Conservation (phyloP, 1,284 basidiomycete species). For the Porodaedalea pini region DNA sequence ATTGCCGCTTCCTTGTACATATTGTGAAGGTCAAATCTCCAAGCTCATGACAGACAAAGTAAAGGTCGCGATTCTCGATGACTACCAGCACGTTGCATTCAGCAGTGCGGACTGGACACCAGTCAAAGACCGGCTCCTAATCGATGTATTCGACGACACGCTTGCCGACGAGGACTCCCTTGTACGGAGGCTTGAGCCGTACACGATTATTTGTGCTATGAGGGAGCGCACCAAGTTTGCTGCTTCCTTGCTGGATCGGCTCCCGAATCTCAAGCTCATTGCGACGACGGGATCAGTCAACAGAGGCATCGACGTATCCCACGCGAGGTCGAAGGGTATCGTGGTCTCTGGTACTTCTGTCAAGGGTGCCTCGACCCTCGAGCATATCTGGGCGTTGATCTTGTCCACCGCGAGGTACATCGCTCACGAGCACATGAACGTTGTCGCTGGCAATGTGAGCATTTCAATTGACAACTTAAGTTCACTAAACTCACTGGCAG, state of each 20-base stretch:
- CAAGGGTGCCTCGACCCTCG: slow-evolving; percentile 43
- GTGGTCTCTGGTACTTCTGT: slow-evolving; percentile 52
- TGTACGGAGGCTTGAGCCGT: slow-evolving; percentile 45
- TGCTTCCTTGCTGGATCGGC: slow-evolving; percentile 43
- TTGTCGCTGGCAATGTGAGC: slow-evolving; percentile 4
- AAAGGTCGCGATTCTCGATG: slow-evolving; percentile 56
- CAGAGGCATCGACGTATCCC: slow-evolving; percentile 44
- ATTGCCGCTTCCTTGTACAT: no score
- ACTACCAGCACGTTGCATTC: slow-evolving; percentile 55
- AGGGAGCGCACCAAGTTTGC: slow-evolving; percentile 61
- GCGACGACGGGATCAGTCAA: slow-evolving; percentile 56
- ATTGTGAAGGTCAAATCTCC: not conserved
- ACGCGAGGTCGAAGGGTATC: slow-evolving; percentile 50
- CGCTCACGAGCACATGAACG: slow-evolving; percentile 46
- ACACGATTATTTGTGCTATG: slow-evolving; percentile 63
- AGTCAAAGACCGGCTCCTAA: slow-evolving; percentile 35
- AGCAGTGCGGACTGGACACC: slow-evolving; percentile 50
- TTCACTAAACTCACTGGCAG: slow-evolving; percentile 33
- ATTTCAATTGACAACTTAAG: slow-evolving; percentile 21
- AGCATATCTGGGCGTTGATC: slow-evolving; percentile 67
- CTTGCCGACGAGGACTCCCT: slow-evolving; percentile 49
- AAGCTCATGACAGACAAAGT: slow-evolving; percentile 15
- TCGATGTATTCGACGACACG: slow-evolving; percentile 52
- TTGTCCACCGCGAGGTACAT: slow-evolving; percentile 53
- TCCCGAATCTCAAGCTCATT: slow-evolving; percentile 57